These are phyloP conservation scores for Paspalum vaginatum DNA, from an alignment of 176 grass and related monocot species.

Conservation along the genomic window DNA sequence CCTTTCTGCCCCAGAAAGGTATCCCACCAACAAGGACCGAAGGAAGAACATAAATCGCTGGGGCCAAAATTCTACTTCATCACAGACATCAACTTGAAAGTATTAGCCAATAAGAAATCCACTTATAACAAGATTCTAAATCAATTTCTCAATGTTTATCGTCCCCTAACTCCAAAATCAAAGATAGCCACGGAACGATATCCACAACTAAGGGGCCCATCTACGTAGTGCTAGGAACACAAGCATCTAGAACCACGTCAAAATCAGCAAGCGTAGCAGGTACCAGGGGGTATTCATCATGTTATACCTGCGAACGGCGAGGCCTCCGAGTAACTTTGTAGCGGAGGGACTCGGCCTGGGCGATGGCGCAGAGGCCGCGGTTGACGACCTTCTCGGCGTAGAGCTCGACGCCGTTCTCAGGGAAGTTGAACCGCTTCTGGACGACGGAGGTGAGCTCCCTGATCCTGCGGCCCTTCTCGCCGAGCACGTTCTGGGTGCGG, in stretches of 20 bases:
- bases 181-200: not conserved
- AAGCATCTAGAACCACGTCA: not conserved
- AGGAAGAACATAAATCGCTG: slow-evolving; percentile 38
- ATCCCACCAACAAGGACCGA: slow-evolving; percentile 38
- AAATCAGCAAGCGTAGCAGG: not conserved
- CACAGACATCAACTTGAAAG: too few species aligned
- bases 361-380: slow-evolving; percentile 82
- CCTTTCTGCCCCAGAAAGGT: slow-evolving; percentile 55
- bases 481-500: slow-evolving; percentile 84
- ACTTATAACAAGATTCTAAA: not conserved
- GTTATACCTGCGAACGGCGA: slow-evolving; percentile 81
- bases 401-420: slow-evolving; percentile 68
- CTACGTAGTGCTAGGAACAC: not conserved
- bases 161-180: not conserved
- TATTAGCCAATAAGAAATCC: not conserved
- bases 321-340: slow-evolving; percentile 91
- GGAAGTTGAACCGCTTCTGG: slow-evolving; percentile 90
- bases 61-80: slow-evolving; percentile 20
- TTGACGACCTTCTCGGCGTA: slow-evolving; percentile 89
- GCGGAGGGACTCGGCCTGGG: slow-evolving; percentile 82
- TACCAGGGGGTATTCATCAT: not conserved
- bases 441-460: slow-evolving; percentile 73
- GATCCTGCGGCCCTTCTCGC: slow-evolving; percentile 74
- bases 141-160: not conserved
- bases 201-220: not conserved